These are phyloP conservation scores for Cicer bijugum DNA, from an alignment of 306 rosid species.

Conservation along the genomic window DNA sequence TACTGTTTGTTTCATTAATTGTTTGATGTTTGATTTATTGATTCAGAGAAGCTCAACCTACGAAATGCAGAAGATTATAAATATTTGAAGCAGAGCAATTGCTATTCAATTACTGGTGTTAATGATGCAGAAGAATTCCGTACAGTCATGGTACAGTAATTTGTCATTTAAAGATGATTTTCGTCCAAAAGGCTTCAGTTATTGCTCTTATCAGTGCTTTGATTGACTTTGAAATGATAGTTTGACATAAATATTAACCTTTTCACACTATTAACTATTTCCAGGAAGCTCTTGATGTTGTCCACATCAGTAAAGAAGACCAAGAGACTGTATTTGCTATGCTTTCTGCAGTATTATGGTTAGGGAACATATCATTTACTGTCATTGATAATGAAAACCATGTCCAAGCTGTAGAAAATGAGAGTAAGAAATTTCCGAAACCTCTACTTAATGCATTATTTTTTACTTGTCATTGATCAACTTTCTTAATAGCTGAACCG, in stretches of 20 bases:
- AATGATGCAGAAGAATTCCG: slow-evolving; percentile 82
- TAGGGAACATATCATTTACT: slow-evolving; percentile 78
- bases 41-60: slow-evolving; percentile 73
- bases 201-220: slow-evolving; percentile 27
- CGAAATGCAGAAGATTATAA: slow-evolving; percentile 70
- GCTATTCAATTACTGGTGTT: slow-evolving; percentile 72
- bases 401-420: slow-evolving; percentile 76
- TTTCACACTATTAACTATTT: slow-evolving; percentile 35
- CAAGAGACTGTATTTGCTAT: slow-evolving; percentile 87
- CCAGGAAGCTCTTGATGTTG: slow-evolving; percentile 94
- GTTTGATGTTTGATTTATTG: slow-evolving; percentile 36
- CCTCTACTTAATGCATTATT: slow-evolving; percentile 24
- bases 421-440: slow-evolving; percentile 58
- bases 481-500: background rate
- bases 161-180: slow-evolving; percentile 30
- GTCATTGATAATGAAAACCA: slow-evolving; percentile 92
- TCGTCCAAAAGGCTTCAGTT: slow-evolving; percentile 8
- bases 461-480: background rate
- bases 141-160: slow-evolving; percentile 63
- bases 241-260: slow-evolving; percentile 40
- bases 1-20: slow-evolving; percentile 31
- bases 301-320: slow-evolving; percentile 79
- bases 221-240: slow-evolving; percentile 18
- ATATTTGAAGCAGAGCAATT: slow-evolving; percentile 80
- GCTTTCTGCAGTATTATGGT: slow-evolving; percentile 96